Evolutionary conservation across 176 grass and related monocot genomes (phyloP), one percentile per base, ranked within the genome.

Genomic region (Bolboschoenus planiculmis): DNA sequence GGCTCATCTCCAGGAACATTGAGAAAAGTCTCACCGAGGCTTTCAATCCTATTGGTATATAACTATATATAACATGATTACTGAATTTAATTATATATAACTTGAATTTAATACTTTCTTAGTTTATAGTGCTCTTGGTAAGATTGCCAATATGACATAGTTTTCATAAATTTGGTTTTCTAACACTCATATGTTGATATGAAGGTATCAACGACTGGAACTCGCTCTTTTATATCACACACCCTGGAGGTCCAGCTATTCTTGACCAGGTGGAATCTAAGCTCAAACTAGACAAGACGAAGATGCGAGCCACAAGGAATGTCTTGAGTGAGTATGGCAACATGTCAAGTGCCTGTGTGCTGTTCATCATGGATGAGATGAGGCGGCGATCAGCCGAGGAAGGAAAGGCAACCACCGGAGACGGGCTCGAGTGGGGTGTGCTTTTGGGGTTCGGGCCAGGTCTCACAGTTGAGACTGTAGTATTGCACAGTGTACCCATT

Each of bases 311-410:
- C 3, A 97, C 94, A 6, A 53, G 94, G 3, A 86, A 94, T 2
- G 91, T 97, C 7, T 74, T 97, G 16, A 83, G 88, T 16, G 88
- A 94, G 80, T 97, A 81, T 78, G 91, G 91, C 43, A 97, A 94
- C 91, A 97, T 94, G 94, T 94, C 91, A 31, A 94, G 91, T 55
- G 94, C 94, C 0, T 97, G 91, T 62, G 94, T 97, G 4, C 86
- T 97, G 61, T 97, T 97, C 88, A 97, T 97, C 79, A 86, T 97
- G 62, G 94, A 94, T 47, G 94, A 97, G 88, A 94, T 97, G 91
- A 85, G 94, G 59, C 89, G 84, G 86, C 81, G 83, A 33, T 97
- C 91, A 1, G 94, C 94, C 3, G 86, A 97, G 91, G 94, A 97
- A 16, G 94, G 94, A 0, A 77, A 83, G 46, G 34, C 83, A 70